Conservation (phyloP, 2,329 filamentous ascomycete genomes). For the Aspergillus caelatus region DNA sequence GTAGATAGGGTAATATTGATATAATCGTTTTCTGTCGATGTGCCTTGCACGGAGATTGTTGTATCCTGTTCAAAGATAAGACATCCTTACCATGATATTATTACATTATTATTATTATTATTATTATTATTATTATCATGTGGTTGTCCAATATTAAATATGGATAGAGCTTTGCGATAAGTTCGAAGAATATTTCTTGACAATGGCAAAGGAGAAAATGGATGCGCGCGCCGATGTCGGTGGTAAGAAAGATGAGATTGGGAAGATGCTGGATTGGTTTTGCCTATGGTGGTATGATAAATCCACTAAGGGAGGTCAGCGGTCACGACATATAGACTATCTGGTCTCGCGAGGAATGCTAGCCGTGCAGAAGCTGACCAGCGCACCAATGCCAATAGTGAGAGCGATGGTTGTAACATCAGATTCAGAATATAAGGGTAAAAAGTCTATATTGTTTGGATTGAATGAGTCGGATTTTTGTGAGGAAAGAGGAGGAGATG, state of each 20-base stretch:
- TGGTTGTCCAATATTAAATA: too few species aligned
- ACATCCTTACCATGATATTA: too few species aligned
- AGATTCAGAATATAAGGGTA: accelerated
- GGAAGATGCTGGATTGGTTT: neutral
- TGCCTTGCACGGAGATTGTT: too few species aligned
- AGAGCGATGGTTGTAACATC: neutral
- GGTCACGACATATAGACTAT: neutral
- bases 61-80: too few species aligned
- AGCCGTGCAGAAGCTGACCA: neutral
- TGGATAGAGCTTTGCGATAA: neutral
- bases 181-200: neutral
- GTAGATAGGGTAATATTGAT: too few species aligned
- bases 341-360: neutral
- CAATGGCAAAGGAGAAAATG: neutral
- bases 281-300: neutral
- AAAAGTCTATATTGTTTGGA: neutral
- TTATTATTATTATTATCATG: too few species aligned
- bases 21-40: too few species aligned
- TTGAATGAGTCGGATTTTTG: accelerated
- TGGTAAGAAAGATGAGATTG: neutral
- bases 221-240: neutral
- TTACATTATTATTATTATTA: too few species aligned
- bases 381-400: neutral
- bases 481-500: neutral
- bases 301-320: neutral